Conservation (phyloP, 768 basidiomycete species). For the Suillus occidentalis region DNA sequence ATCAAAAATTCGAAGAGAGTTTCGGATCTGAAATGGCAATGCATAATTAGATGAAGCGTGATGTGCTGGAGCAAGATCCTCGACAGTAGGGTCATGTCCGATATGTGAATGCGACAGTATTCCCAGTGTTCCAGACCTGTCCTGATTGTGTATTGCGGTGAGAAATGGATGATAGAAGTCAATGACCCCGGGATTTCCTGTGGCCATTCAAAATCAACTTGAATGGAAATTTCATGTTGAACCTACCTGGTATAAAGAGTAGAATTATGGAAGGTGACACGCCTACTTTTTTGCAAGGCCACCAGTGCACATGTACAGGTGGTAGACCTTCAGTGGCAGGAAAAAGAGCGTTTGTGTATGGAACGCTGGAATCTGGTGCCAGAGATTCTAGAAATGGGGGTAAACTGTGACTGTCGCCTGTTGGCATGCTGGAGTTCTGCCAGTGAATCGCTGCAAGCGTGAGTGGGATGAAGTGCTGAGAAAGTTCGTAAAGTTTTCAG, state of each 20-base stretch:
- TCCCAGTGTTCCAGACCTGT: constrained; percentile 38
- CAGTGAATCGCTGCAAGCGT: not conserved
- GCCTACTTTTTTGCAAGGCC: constrained; percentile 34
- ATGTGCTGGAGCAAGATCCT: not conserved
- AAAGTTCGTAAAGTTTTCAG: not conserved
- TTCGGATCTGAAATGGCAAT: constrained; percentile 53
- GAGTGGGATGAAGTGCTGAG: not conserved
- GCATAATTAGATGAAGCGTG: constrained; percentile 29
- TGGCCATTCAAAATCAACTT: constrained; percentile 6
- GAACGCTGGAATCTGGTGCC: not conserved
- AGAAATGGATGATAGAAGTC: constrained; percentile 72
- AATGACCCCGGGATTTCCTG: constrained; percentile 59
- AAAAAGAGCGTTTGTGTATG: constrained; percentile 11
- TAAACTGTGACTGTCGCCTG: not conserved
- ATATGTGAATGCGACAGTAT: constrained; percentile 65
- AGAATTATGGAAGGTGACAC: constrained; percentile 33
- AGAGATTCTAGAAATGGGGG: constrained; percentile 1
- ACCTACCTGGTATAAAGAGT: constrained; percentile 51
- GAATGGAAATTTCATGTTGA: not conserved
- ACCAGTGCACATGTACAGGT: constrained; percentile 53
- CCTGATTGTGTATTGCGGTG: constrained; percentile 43
- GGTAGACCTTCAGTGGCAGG: constrained; percentile 26
- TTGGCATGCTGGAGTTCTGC: not conserved
- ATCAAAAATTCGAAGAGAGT: constrained; percentile 55
- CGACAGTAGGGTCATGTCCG: constrained; percentile 52